A percentile compares a stretch with the other conserved stretches of the same genome.
These are phyloP conservation scores for Ettlia oleoabundans DNA, from an alignment of 139 green algal genomes.

Conservation along the genomic window DNA sequence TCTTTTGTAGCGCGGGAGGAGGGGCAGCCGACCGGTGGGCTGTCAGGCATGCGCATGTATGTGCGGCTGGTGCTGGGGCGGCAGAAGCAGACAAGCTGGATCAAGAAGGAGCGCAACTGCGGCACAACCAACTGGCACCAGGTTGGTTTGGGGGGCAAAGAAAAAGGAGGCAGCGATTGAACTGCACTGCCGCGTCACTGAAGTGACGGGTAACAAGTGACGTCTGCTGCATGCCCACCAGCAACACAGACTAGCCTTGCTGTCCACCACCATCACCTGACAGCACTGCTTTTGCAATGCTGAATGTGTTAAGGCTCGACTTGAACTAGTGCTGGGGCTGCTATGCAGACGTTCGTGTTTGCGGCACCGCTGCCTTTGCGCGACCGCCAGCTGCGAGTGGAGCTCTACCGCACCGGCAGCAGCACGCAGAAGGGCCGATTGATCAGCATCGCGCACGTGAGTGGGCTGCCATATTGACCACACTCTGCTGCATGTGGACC, in stretches of 20 bases:
- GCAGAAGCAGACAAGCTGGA: conserved; percentile 18
- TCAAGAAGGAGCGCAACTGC: neutral
- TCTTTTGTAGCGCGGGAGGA: neutral
- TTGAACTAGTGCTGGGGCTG: too few species aligned
- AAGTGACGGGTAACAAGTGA: too few species aligned
- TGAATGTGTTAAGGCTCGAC: too few species aligned
- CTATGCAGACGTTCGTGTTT: conserved; percentile 36
- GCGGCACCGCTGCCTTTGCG: conserved; percentile 32
- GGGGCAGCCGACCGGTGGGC: neutral
- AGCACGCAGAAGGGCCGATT: conserved; percentile 28
- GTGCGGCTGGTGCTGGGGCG: conserved; percentile 27
- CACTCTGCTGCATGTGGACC: too few species aligned
- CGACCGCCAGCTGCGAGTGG: conserved; percentile 28
- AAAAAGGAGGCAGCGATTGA: too few species aligned
- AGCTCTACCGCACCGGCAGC: conserved; percentile 32
- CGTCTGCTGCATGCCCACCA: too few species aligned
- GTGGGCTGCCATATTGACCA: conserved; percentile 3
- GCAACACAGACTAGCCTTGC: too few species aligned
- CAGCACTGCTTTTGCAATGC: too few species aligned
- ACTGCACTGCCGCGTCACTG: too few species aligned
- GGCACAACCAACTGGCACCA: conserved; percentile 13
- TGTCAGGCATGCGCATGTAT: neutral
- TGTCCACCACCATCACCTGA: too few species aligned
- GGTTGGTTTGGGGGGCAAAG: too few species aligned
- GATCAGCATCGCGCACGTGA: conserved; percentile 12